Evolutionary conservation across 2,329 filamentous ascomycete species (phyloP).

Genomic region (Acephala macrosclerotiorum): DNA sequence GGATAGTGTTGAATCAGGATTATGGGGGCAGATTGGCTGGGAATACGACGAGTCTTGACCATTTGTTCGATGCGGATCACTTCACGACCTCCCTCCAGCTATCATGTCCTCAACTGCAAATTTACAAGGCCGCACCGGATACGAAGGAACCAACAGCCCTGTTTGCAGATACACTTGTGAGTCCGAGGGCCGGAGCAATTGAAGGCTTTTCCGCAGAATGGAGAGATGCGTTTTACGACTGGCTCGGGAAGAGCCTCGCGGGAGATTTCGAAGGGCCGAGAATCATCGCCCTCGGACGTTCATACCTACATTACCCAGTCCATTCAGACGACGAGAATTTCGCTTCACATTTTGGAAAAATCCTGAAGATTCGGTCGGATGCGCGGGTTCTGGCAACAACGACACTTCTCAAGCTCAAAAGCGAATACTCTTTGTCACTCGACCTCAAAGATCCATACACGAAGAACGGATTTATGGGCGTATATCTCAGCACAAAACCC

Average conservation of each 20-base stretch:
- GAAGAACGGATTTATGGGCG: slow-evolving; percentile 33
- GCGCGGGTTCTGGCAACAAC: slow-evolving; percentile 35
- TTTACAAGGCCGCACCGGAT: slow-evolving; percentile 26
- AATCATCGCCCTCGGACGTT: slow-evolving; percentile 32
- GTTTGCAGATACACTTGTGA: slow-evolving; percentile 30
- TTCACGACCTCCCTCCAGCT: slow-evolving; percentile 34
- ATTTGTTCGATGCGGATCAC: slow-evolving; percentile 38
- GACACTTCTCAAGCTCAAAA: slow-evolving; percentile 26
- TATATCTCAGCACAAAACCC: slow-evolving; percentile 36
- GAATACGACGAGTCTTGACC: slow-evolving; percentile 30
- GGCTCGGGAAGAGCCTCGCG: slow-evolving; percentile 28
- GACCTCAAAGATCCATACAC: slow-evolving; percentile 12
- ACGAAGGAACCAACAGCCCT: slow-evolving; percentile 31
- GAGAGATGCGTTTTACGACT: slow-evolving; percentile 31
- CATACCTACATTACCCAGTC: slow-evolving; percentile 37
- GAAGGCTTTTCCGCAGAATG: slow-evolving; percentile 24
- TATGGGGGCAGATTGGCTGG: slow-evolving; percentile 22
- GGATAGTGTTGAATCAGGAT: slow-evolving; percentile 30
- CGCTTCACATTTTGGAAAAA: slow-evolving; percentile 32
- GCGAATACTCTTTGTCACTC: slow-evolving; percentile 18
- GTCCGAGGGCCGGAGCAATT: slow-evolving; percentile 10
- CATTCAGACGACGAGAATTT: slow-evolving; percentile 33
- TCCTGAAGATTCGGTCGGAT: slow-evolving; percentile 37
- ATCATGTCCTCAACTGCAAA: slow-evolving; percentile 35
- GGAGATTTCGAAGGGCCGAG: slow-evolving; percentile 26